Base-by-base conservation (phyloP, 1,139 yeast genomes). In the Zygosaccharomyces sapae region DNA sequence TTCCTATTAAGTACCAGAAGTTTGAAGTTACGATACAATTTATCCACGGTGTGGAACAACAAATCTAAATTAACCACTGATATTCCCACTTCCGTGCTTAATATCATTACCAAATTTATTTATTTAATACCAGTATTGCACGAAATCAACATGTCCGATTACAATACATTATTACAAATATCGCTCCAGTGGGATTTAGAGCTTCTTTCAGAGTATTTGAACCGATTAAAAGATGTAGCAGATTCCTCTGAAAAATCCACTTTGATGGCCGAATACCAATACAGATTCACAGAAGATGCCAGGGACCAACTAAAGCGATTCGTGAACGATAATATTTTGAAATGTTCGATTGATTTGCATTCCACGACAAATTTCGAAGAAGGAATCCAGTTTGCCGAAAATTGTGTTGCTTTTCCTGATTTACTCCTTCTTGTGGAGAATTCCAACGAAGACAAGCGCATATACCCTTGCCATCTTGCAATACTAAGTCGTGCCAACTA, bases 391-490 rank as follows among this genome's bases (percentile, higher is more conserved):
- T 13, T 13, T n/a, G 13, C 18, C 18, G 19, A 30, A 8, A 33
- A 27, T n/a, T 16, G 25, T 30, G 50, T 62, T 4, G 61, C 75
- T 1, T 62, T 66, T 31, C 77, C 86, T 0, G 88, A 83, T 62
- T 65, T 76, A 0, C 67, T 80, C 2, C 51, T 81, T 1, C 62
- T 71, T 2, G 71, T 72, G 40, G 56, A 63, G 56, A 65, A 49
- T 43, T 62, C 38, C 57, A 65, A 51, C 41, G 66, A 55, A 1
- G 33, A 44, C 4, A 42, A 43, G 6, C 56, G 61, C 0, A 74
- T 71, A 49, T 84, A 79, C 56, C 88, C 92, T 0, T 80, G 75
- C 5, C 86, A 86, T 62, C 71, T 80, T 44, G 74, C 86, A 0
- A 75, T 84, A 48, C 61, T 86, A 33, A 67, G 74, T 6, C 66